Conservation (phyloP, 257 asterid species). For the Linderniella brevidens region DNA sequence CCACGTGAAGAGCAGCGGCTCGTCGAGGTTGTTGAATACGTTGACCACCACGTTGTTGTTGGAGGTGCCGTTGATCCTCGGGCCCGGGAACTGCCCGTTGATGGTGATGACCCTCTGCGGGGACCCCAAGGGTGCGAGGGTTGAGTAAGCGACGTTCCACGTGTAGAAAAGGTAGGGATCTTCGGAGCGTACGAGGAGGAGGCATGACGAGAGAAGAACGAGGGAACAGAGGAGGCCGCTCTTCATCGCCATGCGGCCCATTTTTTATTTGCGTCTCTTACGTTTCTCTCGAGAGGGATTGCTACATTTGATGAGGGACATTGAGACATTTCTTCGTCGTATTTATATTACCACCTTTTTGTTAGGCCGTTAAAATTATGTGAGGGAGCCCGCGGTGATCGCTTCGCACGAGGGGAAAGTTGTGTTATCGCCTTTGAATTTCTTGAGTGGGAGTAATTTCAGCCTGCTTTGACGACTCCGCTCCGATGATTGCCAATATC, state of each 20-base stretch:
- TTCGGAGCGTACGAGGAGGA: constrained; percentile 17
- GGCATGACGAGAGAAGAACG: constrained; percentile 11
- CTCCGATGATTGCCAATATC: no score
- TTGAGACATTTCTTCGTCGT: no score
- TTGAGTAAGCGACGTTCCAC: constrained; percentile 43
- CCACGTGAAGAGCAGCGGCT: constrained; percentile 48
- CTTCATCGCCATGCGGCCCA: background rate
- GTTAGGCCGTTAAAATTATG: no score
- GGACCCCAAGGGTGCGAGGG: constrained; percentile 38
- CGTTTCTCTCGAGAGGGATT: no score
- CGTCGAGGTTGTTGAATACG: constrained; percentile 44
- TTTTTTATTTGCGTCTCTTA: no score
- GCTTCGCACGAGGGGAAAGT: no score
- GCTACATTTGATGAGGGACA: no score
- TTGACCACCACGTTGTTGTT: constrained; percentile 51
- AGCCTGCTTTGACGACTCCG: no score
- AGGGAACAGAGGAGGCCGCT: constrained; percentile 8
- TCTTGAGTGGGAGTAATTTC: no score
- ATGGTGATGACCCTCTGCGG: constrained; percentile 51
- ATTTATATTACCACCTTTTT: no score
- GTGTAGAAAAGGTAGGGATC: constrained; percentile 31
- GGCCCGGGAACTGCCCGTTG: constrained; percentile 56
- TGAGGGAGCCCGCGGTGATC: no score
- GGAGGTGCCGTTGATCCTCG: constrained; percentile 47
- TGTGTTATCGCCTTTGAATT: no score